Evolutionary conservation across 495 filamentous ascomycete genomes (phyloP).

Genomic region (Tricharina praecox): DNA sequence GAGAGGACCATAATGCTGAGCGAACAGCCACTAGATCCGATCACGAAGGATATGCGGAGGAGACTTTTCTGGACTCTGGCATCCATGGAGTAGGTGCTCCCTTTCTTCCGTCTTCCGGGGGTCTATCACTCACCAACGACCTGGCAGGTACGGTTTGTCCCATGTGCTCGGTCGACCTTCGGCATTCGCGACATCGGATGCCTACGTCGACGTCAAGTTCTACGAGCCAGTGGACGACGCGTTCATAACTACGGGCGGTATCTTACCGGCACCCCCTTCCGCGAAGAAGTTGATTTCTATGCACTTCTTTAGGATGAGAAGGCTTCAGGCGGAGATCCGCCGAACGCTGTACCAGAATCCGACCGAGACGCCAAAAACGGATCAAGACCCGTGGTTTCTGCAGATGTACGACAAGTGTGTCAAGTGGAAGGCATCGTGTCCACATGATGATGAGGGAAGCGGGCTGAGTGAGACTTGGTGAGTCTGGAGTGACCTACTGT

Average conservation of each 20-base stretch:
- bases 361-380: constrained; percentile 49
- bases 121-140: not conserved
- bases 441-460: constrained; percentile 44
- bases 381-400: constrained; percentile 68
- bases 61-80: constrained; percentile 71
- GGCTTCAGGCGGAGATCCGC: constrained; percentile 73
- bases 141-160: constrained; percentile 45
- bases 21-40: constrained; percentile 40
- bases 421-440: constrained; percentile 49
- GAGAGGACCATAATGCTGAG: constrained; percentile 58
- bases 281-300: constrained; percentile 72
- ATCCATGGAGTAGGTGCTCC: constrained; percentile 50
- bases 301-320: constrained; percentile 82
- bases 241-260: constrained; percentile 62
- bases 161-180: constrained; percentile 72
- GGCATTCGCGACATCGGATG: constrained; percentile 57
- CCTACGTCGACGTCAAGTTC: constrained; percentile 66
- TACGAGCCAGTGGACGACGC: constrained; percentile 64
- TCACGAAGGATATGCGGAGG: constrained; percentile 75
- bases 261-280: constrained; percentile 47
- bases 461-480: constrained; percentile 51
- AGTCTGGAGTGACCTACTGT: constrained; percentile 27
- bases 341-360: constrained; percentile 69
- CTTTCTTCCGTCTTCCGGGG: not conserved
- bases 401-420: constrained; percentile 61